These are phyloP conservation scores for Ephemerocybe angulata DNA, from an alignment of 768 basidiomycete genomes.

Conservation along the genomic window DNA sequence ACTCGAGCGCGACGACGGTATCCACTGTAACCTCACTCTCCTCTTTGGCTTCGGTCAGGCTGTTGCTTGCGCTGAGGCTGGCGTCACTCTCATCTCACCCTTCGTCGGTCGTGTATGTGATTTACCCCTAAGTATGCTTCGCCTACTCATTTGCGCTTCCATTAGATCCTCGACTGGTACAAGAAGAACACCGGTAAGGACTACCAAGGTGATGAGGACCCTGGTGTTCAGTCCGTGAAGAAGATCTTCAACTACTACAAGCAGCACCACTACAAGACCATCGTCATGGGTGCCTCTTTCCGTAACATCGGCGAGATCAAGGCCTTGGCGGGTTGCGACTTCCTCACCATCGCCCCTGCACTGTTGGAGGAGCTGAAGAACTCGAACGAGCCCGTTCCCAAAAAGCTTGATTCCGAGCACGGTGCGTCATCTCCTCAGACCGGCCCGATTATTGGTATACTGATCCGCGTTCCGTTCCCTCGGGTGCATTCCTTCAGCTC, in stretches of 20 bases:
- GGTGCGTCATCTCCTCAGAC: conserved; percentile 39
- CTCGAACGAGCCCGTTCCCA: conserved; percentile 72
- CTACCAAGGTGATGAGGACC: conserved; percentile 90
- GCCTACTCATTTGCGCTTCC: conserved; percentile 9
- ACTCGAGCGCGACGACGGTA: conserved; percentile 86
- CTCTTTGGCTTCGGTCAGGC: conserved; percentile 99
- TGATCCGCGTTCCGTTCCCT: conserved; percentile 4
- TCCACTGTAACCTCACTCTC: conserved; percentile 99
- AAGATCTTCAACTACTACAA: conserved; percentile 99
- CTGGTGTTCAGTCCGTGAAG: conserved; percentile 93
- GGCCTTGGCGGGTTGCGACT: conserved; percentile 94
- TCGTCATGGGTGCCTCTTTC: conserved; percentile 99
- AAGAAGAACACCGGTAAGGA: conserved; percentile 86
- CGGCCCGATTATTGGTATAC: conserved; percentile 4
- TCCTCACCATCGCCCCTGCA: conserved; percentile 89
- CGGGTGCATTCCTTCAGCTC: conserved; percentile 28
- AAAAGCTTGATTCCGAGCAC: conserved; percentile 68
- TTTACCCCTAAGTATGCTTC: conserved; percentile 11
- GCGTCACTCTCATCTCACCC: conserved; percentile 97
- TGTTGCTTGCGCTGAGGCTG: conserved; percentile 97
- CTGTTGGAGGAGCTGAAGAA: conserved; percentile 93
- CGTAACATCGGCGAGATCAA: conserved; percentile 97
- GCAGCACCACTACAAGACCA: conserved; percentile 96
- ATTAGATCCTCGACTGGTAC: conserved; percentile 97
- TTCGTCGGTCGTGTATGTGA: conserved; percentile 92